A percentile compares a stretch with the other conserved stretches of the same genome.
Conservation (phyloP, 495 filamentous ascomycete species). For the Letharia lupina region DNA sequence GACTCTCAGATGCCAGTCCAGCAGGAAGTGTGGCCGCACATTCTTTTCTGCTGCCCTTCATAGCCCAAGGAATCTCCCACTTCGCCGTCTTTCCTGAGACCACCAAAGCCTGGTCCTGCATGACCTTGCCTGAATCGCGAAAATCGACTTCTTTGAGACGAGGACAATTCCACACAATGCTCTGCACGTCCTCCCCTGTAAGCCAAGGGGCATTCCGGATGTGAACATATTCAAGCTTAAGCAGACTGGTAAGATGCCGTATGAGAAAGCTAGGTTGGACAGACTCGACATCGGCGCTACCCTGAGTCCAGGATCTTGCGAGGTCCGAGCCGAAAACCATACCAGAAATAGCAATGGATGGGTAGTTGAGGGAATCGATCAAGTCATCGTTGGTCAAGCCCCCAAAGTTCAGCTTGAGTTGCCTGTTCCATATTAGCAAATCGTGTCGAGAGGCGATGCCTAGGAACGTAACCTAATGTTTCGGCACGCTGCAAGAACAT, state of each 20-base stretch:
- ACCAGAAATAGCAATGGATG: constrained; percentile 1
- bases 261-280: neutral
- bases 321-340: constrained; percentile 13
- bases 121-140: neutral
- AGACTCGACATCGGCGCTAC: constrained; percentile 7
- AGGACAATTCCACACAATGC: neutral
- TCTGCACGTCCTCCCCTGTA: neutral
- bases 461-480: constrained; percentile 11
- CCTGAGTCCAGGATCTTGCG: constrained; percentile 6
- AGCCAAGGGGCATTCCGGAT: neutral
- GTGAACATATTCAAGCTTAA: neutral
- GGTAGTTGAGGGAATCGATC: constrained; percentile 1
- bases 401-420: neutral
- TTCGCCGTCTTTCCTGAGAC: neutral
- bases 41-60: neutral
- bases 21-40: neutral
- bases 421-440: constrained; percentile 6
- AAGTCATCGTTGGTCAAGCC: neutral
- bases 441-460: neutral
- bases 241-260: neutral
- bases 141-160: neutral
- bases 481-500: constrained; percentile 10
- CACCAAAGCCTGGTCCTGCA: neutral
- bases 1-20: neutral
- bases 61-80: neutral